These are phyloP conservation scores for Myriosclerotinia curreyana DNA, from an alignment of 2,329 filamentous ascomycete species.

Conservation along the genomic window DNA sequence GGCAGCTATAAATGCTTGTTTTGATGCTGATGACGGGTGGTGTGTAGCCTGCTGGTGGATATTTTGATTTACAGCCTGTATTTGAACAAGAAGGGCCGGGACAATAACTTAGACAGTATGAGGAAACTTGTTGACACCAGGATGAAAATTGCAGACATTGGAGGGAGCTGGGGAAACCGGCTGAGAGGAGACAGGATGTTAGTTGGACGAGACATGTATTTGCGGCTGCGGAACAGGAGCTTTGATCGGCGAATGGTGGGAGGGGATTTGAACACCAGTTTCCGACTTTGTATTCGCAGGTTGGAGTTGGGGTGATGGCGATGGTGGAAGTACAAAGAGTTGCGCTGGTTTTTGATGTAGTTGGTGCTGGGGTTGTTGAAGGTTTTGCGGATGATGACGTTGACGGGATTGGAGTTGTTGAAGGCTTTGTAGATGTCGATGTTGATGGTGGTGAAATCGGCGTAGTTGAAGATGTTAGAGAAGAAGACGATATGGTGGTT, in stretches of 20 bases:
- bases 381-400: slow-evolving; percentile 22
- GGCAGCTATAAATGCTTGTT: slow-evolving; percentile 41
- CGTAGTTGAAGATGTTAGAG: neutral
- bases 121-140: slow-evolving; percentile 49
- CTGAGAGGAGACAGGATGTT: slow-evolving; percentile 50
- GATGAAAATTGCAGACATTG: slow-evolving; percentile 50
- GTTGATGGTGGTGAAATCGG: neutral
- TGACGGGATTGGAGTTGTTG: slow-evolving; percentile 28
- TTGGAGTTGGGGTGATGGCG: slow-evolving; percentile 42
- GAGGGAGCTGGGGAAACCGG: slow-evolving; percentile 49
- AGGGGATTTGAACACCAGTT: slow-evolving; percentile 53
- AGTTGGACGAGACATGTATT: slow-evolving; percentile 47
- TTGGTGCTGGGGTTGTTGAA: slow-evolving; percentile 23
- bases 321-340: slow-evolving; percentile 49
- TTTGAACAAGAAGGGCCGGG: slow-evolving; percentile 43
- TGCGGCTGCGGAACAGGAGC: slow-evolving; percentile 43
- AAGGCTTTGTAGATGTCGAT: neutral
- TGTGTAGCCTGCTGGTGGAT: slow-evolving; percentile 42
- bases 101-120: slow-evolving; percentile 46
- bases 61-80: slow-evolving; percentile 44
- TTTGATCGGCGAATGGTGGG: slow-evolving; percentile 47
- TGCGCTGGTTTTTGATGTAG: slow-evolving; percentile 26
- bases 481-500: neutral
- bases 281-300: slow-evolving; percentile 54
- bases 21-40: slow-evolving; percentile 43